phyloP scores from a whole-genome alignment of 257 asterid genomes.

The Solanum pimpinellifolium region DNA sequence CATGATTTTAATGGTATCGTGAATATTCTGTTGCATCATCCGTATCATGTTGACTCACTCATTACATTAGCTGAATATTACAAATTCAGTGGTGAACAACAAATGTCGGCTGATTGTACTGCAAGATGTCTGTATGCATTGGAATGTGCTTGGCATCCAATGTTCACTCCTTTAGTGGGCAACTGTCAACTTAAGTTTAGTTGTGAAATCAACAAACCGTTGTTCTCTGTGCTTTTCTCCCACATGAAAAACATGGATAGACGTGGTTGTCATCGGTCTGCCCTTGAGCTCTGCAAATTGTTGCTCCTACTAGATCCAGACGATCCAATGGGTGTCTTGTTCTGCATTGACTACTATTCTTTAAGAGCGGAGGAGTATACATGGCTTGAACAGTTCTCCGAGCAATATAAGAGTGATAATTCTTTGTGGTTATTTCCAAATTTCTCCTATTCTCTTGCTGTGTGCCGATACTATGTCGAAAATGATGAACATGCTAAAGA shows the following conservation, averaged over 20 bases:
- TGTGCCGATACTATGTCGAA: constrained; percentile 70
- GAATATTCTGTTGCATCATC: constrained; percentile 58
- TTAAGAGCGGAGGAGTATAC: constrained; percentile 73
- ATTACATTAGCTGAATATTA: constrained; percentile 75
- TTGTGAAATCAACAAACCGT: constrained; percentile 70
- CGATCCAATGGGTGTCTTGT: constrained; percentile 77
- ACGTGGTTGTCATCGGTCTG: constrained; percentile 92
- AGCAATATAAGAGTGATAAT: constrained; percentile 60
- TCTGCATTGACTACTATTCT: constrained; percentile 79
- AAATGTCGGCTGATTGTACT: constrained; percentile 78
- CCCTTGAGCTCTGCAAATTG: constrained; percentile 85
- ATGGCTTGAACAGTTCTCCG: constrained; percentile 76
- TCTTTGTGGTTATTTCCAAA: constrained; percentile 91
- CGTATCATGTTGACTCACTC: constrained; percentile 87
- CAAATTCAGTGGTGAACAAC: constrained; percentile 86
- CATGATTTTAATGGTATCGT: constrained; percentile 88
- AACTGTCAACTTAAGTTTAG: constrained; percentile 56
- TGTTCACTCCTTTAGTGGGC: constrained; percentile 52
- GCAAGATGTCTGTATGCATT: constrained; percentile 74
- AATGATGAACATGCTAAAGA: constrained; percentile 12
- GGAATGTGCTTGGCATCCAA: constrained; percentile 95
- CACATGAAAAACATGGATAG: constrained; percentile 94
- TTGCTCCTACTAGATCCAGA: constrained; percentile 79
- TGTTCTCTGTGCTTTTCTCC: constrained; percentile 61
- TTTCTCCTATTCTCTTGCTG: constrained; percentile 70